These are phyloP conservation scores for Neckera pumila DNA, from an alignment of 225 moss, liverwort and hornwort species.

Conservation along the genomic window DNA sequence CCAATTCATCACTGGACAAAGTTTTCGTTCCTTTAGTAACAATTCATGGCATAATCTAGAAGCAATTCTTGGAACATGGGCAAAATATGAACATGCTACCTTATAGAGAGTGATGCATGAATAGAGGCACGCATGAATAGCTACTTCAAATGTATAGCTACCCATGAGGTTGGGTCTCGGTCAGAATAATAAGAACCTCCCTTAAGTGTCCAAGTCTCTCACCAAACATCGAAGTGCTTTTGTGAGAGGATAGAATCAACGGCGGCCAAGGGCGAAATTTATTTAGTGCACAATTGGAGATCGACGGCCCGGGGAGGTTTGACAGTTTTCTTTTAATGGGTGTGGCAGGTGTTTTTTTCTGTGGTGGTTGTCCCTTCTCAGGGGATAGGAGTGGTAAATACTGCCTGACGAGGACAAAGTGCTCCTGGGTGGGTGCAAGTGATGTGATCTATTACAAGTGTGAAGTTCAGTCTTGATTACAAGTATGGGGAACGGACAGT, in stretches of 20 bases:
- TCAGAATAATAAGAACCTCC: background rate
- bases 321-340: background rate
- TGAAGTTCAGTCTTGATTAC: constrained; percentile 2
- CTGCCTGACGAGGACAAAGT: background rate
- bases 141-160: background rate
- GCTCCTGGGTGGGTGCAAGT: background rate
- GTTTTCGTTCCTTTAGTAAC: background rate
- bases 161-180: background rate
- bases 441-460: background rate
- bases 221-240: background rate
- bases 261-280: background rate
- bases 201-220: too few relatives aligned
- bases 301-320: background rate
- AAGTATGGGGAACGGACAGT: background rate
- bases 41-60: background rate
- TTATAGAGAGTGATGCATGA: too few relatives aligned
- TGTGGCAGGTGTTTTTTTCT: background rate
- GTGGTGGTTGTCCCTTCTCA: background rate
- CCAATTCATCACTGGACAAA: background rate
- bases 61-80: background rate
- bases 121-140: background rate
- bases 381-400: too few relatives aligned
- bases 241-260: background rate
- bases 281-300: background rate
- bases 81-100: fast-evolving